Percentiles rank a stretch among this genome's conserved stretches.
Conservation (phyloP, 1,284 basidiomycete genomes). For the Megacollybia platyphylla region DNA sequence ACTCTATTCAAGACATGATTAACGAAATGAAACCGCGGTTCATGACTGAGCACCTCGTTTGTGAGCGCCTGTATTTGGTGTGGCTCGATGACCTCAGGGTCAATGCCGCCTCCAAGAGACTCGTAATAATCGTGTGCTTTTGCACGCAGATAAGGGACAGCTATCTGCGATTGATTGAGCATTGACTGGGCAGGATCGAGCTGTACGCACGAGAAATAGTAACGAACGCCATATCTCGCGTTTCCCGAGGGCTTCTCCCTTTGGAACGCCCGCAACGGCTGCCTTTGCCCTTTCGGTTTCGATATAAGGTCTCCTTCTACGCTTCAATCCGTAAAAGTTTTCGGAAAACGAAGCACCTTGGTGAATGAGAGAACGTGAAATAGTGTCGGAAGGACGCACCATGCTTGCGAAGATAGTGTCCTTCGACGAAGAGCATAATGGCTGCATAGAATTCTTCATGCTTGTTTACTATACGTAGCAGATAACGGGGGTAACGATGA, state of each 20-base stretch:
- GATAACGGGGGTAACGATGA: constrained; percentile 88
- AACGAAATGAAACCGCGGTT: constrained; percentile 4
- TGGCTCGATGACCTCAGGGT: constrained; percentile 39
- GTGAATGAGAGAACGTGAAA: neutral
- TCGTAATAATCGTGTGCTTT: constrained; percentile 90
- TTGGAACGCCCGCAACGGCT: constrained; percentile 53
- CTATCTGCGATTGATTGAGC: constrained; percentile 41
- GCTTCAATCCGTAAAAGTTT: constrained; percentile 85
- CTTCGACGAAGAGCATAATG: constrained; percentile 83
- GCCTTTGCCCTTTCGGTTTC: constrained; percentile 50
- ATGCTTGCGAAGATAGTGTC: constrained; percentile 78
- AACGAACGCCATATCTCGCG: constrained; percentile 66
- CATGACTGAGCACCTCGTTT: constrained; percentile 30
- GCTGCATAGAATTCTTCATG: constrained; percentile 95
- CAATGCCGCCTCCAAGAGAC: constrained; percentile 72
- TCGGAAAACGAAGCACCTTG: constrained; percentile 83
- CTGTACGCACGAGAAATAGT: constrained; percentile 51
- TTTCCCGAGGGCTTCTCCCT: constrained; percentile 48
- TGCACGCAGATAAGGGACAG: constrained; percentile 80
- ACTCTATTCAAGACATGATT: constrained; percentile 15
- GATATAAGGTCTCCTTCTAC: constrained; percentile 61
- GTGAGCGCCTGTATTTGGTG: constrained; percentile 29
- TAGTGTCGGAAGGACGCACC: constrained; percentile 32
- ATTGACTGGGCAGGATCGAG: neutral
- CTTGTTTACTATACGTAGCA: constrained; percentile 82